Conservation (phyloP, 768 basidiomycete species). For the Cystobasidiopsis lactophilus region DNA sequence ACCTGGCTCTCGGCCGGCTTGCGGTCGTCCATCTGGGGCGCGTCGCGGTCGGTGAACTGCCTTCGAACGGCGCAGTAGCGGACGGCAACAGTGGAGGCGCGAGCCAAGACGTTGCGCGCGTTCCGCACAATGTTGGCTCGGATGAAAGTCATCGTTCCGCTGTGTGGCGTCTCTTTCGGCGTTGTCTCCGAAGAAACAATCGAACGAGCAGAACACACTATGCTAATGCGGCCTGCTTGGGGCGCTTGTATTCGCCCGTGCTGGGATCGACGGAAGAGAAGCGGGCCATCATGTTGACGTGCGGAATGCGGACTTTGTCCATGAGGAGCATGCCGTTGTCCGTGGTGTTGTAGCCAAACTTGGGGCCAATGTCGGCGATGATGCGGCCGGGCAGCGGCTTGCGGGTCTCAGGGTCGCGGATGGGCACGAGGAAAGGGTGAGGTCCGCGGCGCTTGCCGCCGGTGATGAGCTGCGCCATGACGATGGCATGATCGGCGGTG, state of each 20-base stretch:
- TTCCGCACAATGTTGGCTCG: slow-evolving; percentile 18
- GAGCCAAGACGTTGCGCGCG: slow-evolving; percentile 18
- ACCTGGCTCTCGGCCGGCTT: slow-evolving; percentile 18
- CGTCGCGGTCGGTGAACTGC: slow-evolving; percentile 22
- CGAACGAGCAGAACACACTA: no score
- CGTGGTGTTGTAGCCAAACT: slow-evolving; percentile 15
- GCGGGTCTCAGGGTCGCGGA: slow-evolving; percentile 43
- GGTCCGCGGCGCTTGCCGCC: slow-evolving; percentile 35
- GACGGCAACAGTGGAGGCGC: slow-evolving; percentile 20
- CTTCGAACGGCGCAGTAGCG: slow-evolving; percentile 20
- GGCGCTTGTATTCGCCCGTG: slow-evolving; percentile 15
- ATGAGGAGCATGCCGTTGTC: slow-evolving; percentile 16
- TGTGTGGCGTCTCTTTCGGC: no score
- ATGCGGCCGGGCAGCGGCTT: slow-evolving; percentile 37
- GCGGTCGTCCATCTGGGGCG: slow-evolving; percentile 13
- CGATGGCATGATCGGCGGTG: slow-evolving; percentile 50
- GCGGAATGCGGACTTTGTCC: neutral
- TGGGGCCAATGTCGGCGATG: slow-evolving; percentile 45
- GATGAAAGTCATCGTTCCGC: slow-evolving; percentile 10
- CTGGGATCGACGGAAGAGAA: slow-evolving; percentile 18
- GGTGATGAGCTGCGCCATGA: slow-evolving; percentile 47
- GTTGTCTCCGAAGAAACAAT: no score
- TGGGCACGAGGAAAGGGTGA: slow-evolving; percentile 50
- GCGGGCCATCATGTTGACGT: slow-evolving; percentile 8
- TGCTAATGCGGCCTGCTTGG: slow-evolving; percentile 9